phyloP scores from a whole-genome alignment of 78 protist species.

The Dictyostelium capitatum region DNA sequence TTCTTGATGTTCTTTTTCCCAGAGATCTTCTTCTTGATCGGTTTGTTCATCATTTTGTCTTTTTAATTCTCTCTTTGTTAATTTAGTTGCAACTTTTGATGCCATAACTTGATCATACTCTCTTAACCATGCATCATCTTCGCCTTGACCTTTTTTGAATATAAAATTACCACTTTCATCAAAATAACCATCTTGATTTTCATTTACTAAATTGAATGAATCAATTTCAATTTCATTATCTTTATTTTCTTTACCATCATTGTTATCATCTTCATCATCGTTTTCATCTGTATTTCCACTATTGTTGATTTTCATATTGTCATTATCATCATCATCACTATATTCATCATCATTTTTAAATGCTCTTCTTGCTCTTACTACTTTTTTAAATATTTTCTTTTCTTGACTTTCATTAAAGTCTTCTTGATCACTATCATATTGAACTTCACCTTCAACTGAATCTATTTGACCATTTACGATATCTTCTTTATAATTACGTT shows the following conservation, averaged over 20 bases:
- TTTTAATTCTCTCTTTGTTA: constrained; percentile 16
- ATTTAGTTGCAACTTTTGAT: constrained; percentile 27
- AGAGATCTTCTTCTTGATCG: constrained; percentile 72
- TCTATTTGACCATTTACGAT: background rate
- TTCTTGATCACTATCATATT: constrained; percentile 22
- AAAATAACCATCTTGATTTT: constrained; percentile 18
- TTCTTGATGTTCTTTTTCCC: constrained; percentile 50
- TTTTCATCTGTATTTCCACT: background rate
- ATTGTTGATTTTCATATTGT: background rate
- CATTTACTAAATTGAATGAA: constrained; percentile 49
- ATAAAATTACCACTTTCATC: constrained; percentile 49
- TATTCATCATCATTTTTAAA: background rate
- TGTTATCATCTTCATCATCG: background rate
- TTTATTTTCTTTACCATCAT: background rate
- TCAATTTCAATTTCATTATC: constrained; percentile 1
- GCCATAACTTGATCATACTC: constrained; percentile 62
- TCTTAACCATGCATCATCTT: constrained; percentile 60
- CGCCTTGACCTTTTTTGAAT: background rate
- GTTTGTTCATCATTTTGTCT: constrained; percentile 1
- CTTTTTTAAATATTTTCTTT: background rate
- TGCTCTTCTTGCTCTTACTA: background rate
- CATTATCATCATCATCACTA: background rate
- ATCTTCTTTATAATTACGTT: background rate
- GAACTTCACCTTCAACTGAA: constrained; percentile 33
- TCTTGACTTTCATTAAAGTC: background rate